A percentile compares a stretch with the other conserved stretches of the same genome.
phyloP scores from a whole-genome alignment of 768 basidiomycete genomes.

The Sarcodon sp. region DNA sequence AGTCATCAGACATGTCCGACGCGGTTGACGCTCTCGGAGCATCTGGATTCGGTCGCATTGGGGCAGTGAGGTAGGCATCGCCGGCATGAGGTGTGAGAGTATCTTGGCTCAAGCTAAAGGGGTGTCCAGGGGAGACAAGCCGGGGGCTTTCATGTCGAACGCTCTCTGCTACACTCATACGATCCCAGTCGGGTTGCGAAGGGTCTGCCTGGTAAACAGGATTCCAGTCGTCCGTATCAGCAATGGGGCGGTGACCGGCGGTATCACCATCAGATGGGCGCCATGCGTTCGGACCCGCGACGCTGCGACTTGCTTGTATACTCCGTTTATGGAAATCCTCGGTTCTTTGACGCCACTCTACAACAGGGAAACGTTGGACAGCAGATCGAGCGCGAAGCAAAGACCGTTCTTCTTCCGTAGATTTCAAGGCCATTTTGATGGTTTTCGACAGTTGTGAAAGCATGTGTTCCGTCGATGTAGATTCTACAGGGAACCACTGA shows the following conservation, averaged over 20 bases:
- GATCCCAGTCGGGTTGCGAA: conserved; percentile 68
- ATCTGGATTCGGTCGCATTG: conserved; percentile 17
- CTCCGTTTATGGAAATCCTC: conserved; percentile 91
- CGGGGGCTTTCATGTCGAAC: conserved; percentile 15
- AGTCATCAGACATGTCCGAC: conserved; percentile 45
- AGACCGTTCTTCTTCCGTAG: conserved; percentile 82
- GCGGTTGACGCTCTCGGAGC: conserved; percentile 19
- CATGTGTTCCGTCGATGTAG: conserved; percentile 87
- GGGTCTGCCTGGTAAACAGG: conserved; percentile 55
- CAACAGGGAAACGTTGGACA: conserved; percentile 92
- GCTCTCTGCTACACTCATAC: conserved; percentile 37
- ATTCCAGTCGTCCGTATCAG: conserved; percentile 71
- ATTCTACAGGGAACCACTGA: conserved; percentile 97
- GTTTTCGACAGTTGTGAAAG: conserved; percentile 90
- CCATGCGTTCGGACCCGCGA: conserved; percentile 71
- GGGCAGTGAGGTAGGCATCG: conserved; percentile 25
- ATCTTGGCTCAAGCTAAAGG: conserved; percentile 52
- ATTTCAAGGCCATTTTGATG: conserved; percentile 88
- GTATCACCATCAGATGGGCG: conserved; percentile 40
- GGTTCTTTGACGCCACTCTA: conserved; percentile 93
- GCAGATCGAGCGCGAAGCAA: conserved; percentile 89
- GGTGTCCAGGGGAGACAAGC: conserved; percentile 34
- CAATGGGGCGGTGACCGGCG: conserved; percentile 25
- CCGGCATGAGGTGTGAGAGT: conserved; percentile 31
- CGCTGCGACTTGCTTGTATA: conserved; percentile 53